Evolutionary conservation across 2,329 filamentous ascomycete species (phyloP), one percentile per base, ranked within the genome.

Genomic region (Botrytis galanthina): DNA sequence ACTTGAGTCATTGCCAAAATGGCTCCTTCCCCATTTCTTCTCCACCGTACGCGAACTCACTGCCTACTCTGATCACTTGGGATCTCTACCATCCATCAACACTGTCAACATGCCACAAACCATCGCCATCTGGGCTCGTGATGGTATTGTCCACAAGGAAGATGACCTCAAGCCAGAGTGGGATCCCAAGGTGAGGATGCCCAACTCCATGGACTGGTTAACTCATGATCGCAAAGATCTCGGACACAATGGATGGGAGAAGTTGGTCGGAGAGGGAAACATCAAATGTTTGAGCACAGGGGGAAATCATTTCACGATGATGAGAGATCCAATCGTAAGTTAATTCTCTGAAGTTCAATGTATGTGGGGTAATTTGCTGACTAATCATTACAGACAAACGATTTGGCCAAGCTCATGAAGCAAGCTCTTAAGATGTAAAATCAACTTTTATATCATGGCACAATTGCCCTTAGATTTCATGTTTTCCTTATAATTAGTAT

Each of bases 181-280:
- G 0, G 88, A 89, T 72, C 86, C 86, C 20, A 85, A 84, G 46
- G 85, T 84, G 78, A 90, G 32, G 54, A 75, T 75, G 74, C 74
- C 86, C 81, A 76, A 76, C 32, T 73, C 70, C 12, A 91, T 87
- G 80, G 87, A 87, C 80, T 94, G 92, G 87, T 83, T 94, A 71
- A 85, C 93, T 5, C 89, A 93, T 80, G 91, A 93, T 84, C 86
- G 92, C 74, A 88, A 87, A 6, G 90, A 92, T 81, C 93, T 94
- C 79, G 86, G 87, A 2, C 86, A 89, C 74, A 92, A 92, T 80
- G 86, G 90, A 29, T 92, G 90, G 90, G 90, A 77, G 20, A 73
- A 68, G 44, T 66, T 78, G 37, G 72, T 78, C 16, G 75, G 76
- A 20, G 71, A 51, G 20, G 71, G 75, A 42, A 76, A 77, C 54